Evolutionary conservation across 805 yeast species (phyloP).

Genomic region (Dipodascus albidus): DNA sequence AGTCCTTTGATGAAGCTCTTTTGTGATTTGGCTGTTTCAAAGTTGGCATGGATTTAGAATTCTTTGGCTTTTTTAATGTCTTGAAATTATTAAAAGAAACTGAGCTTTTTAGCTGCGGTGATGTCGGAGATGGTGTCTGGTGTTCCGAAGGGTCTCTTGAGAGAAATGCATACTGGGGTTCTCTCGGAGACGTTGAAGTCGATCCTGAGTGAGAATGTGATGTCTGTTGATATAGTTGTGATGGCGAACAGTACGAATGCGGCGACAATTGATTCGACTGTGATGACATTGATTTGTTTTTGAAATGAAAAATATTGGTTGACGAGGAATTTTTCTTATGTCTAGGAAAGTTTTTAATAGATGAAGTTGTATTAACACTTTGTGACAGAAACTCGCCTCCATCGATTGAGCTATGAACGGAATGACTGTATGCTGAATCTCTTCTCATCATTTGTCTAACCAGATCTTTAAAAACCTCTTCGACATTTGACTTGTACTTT

Average conservation of each 20-base stretch:
- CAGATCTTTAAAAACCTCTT: conserved; percentile 79
- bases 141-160: not conserved
- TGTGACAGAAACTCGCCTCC: not conserved
- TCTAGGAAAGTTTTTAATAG: not conserved
- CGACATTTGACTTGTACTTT: conserved; percentile 78
- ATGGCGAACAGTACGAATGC: not conserved
- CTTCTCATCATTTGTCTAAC: conserved; percentile 82
- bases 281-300: not conserved
- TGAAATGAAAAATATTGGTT: not conserved
- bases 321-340: not conserved
- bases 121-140: not conserved
- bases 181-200: not conserved
- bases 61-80: not conserved
- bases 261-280: not conserved
- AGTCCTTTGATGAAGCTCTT: not conserved
- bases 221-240: not conserved
- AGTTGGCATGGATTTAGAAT: not conserved
- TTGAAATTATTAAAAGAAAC: not conserved
- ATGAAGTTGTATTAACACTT: not conserved
- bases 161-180: not conserved
- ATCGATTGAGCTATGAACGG: not conserved
- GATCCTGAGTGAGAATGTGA: not conserved
- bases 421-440: conserved; percentile 28
- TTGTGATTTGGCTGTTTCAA: conserved; percentile 1
- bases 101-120: not conserved